These are phyloP conservation scores for Herpomyces periplanetae DNA, from an alignment of 2,329 filamentous ascomycete species.

Conservation along the genomic window DNA sequence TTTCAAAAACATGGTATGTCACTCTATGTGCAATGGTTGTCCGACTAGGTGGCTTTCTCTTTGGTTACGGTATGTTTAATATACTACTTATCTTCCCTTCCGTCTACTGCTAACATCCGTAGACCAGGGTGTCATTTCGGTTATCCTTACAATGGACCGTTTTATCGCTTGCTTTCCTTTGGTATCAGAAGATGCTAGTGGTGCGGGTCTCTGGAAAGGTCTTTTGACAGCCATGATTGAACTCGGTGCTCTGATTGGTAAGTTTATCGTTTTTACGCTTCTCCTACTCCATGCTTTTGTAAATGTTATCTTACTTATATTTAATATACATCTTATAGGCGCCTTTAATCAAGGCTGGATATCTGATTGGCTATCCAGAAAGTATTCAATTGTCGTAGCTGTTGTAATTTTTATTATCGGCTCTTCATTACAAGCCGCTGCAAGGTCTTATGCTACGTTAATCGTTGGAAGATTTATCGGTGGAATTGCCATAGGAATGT, in stretches of 20 bases:
- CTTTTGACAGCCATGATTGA: constrained; percentile 15
- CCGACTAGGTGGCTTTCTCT: no score
- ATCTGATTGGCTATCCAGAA: constrained; percentile 13
- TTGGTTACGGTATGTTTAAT: no score
- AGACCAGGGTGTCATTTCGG: constrained; percentile 11
- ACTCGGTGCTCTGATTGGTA: constrained; percentile 11
- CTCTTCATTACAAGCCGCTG: constrained; percentile 12
- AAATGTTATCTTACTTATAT: no score
- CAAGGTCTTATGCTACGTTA: constrained; percentile 13
- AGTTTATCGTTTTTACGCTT: constrained; percentile 1
- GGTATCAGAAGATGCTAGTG: no score
- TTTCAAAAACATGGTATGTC: no score
- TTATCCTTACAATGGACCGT: constrained; percentile 12
- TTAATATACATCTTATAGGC: no score
- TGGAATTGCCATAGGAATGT: constrained; percentile 14
- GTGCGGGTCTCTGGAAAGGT: constrained; percentile 10
- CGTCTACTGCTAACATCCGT: no score
- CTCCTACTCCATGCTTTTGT: no score
- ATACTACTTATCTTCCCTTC: no score
- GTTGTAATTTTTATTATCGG: constrained; percentile 14
- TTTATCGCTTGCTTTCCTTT: constrained; percentile 11
- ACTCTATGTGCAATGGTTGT: no score
- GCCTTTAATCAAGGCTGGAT: constrained; percentile 12
- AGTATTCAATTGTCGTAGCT: constrained; percentile 13
- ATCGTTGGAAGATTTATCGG: constrained; percentile 12